Conservation (phyloP, 495 filamentous ascomycete genomes). For the Aeminium ludgeri region DNA sequence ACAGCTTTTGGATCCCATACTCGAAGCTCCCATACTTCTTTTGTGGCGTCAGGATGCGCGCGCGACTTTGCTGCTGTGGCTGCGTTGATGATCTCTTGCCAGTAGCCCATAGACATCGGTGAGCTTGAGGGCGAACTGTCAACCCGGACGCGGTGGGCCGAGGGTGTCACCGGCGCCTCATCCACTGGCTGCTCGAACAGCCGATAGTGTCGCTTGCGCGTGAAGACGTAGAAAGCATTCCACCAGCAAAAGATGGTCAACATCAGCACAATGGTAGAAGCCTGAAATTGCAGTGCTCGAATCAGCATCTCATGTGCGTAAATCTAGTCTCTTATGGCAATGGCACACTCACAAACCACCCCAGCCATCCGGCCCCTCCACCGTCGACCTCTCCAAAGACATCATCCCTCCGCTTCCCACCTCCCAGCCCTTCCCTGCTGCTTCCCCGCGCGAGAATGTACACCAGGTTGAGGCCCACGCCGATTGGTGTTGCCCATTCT, state of each 20-base stretch:
- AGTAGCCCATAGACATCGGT: constrained; percentile 45
- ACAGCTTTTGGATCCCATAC: constrained; percentile 87
- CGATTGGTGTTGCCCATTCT: constrained; percentile 54
- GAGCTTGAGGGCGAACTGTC: constrained; percentile 74
- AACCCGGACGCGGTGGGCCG: constrained; percentile 75
- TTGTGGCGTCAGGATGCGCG: constrained; percentile 64
- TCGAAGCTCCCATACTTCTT: constrained; percentile 88
- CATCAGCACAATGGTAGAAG: constrained; percentile 38
- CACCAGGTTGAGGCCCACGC: constrained; percentile 53
- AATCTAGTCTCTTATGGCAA: no score
- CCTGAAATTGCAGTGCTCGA: neutral
- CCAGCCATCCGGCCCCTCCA: constrained; percentile 40
- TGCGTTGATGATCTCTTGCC: constrained; percentile 46
- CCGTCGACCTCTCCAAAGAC: constrained; percentile 51
- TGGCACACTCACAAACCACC: constrained; percentile 54
- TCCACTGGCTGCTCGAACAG: constrained; percentile 79
- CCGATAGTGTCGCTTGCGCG: constrained; percentile 69
- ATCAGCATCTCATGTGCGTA: neutral
- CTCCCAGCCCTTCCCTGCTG: constrained; percentile 27
- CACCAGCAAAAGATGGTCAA: constrained; percentile 44
- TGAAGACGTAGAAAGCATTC: constrained; percentile 74
- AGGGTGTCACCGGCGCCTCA: constrained; percentile 56
- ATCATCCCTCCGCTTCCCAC: constrained; percentile 45
- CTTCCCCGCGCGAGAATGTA: constrained; percentile 78
- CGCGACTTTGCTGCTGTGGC: constrained; percentile 52